phyloP scores from a whole-genome alignment of 306 rosid species.

The Morella rubra region DNA sequence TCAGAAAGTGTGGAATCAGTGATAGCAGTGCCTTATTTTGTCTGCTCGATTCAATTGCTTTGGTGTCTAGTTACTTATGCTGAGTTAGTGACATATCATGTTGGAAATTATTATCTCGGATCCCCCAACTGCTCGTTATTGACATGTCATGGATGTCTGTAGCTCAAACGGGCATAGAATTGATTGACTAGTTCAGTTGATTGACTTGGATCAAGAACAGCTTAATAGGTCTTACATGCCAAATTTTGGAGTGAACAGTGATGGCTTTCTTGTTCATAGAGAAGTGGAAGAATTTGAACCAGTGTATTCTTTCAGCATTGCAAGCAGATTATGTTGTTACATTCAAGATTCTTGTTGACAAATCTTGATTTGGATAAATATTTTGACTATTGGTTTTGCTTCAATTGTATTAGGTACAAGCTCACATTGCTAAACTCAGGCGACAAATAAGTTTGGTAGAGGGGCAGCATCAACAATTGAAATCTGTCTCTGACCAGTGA shows the following conservation, averaged over 20 bases:
- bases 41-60: neutral
- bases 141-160: neutral
- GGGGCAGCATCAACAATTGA: slow-evolving; percentile 55
- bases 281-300: neutral
- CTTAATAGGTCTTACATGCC: neutral
- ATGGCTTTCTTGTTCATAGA: neutral
- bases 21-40: neutral
- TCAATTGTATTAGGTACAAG: slow-evolving; percentile 53
- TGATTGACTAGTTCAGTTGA: neutral
- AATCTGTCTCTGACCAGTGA: slow-evolving; percentile 50
- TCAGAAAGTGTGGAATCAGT: neutral
- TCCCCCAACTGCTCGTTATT: neutral
- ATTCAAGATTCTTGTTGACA: neutral
- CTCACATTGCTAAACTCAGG: slow-evolving; percentile 64
- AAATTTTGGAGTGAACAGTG: neutral
- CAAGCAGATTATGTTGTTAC: neutral
- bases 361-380: neutral
- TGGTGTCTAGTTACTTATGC: neutral
- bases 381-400: slow-evolving; percentile 19
- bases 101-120: neutral
- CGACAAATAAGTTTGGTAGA: slow-evolving; percentile 54
- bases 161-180: neutral
- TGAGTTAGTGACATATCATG: neutral
- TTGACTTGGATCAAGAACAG: neutral
- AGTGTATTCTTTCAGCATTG: neutral